These are phyloP conservation scores for Dendrobium chrysotoxum DNA, from an alignment of 106 monocot species.

Conservation along the genomic window DNA sequence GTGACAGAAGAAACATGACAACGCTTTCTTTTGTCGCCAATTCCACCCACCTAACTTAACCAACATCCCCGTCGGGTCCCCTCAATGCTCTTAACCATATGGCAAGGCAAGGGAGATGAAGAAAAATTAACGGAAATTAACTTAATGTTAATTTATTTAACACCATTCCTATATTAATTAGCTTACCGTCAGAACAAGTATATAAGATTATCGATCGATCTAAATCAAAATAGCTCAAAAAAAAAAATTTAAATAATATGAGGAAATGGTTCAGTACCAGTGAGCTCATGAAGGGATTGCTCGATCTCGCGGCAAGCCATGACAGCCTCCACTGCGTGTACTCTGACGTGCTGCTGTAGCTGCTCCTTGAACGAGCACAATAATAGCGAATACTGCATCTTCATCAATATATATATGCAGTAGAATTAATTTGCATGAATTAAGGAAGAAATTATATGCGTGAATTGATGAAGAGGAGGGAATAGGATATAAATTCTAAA, in stretches of 20 bases:
- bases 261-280: constrained; percentile 28
- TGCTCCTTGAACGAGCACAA: constrained; percentile 91
- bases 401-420: constrained; percentile 3
- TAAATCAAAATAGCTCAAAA: too few relatives aligned
- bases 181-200: too few relatives aligned
- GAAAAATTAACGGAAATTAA: not conserved
- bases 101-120: not conserved
- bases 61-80: not conserved
- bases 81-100: not conserved
- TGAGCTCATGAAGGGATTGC: constrained; percentile 80
- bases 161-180: too few relatives aligned
- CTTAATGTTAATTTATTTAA: too few relatives aligned
- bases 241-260: too few relatives aligned
- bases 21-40: constrained; percentile 10
- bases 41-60: constrained; percentile 22
- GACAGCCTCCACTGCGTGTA: constrained; percentile 95
- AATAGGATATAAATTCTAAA: not conserved
- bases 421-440: not conserved
- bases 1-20: not conserved
- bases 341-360: constrained; percentile 89
- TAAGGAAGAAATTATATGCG: not conserved
- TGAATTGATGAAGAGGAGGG: not conserved
- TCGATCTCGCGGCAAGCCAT: constrained; percentile 94
- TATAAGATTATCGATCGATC: too few relatives aligned
- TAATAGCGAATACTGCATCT: constrained; percentile 73